Conservation (phyloP, 345 rosid species). For the Iberis pinnata region DNA sequence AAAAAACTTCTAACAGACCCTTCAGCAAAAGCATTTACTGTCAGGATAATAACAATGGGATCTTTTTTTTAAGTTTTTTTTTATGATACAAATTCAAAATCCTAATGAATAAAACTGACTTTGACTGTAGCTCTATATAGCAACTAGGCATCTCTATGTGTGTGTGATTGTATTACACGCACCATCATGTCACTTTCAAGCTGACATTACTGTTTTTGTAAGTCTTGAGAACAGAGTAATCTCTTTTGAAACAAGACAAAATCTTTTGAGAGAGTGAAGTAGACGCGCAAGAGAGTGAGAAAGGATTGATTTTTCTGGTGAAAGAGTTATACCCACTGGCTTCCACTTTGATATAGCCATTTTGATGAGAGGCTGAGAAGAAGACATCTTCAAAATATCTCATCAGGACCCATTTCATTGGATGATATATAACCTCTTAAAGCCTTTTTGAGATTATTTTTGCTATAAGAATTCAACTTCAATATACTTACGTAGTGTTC, state of each 20-base stretch:
- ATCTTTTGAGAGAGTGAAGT: not conserved
- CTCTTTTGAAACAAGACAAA: not conserved
- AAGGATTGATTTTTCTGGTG: conserved; percentile 13
- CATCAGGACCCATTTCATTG: conserved; percentile 21
- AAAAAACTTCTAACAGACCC: conserved; percentile 26
- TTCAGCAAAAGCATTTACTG: conserved; percentile 32
- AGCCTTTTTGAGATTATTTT: too few species aligned
- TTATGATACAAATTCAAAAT: conserved; percentile 23
- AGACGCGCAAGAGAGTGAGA: conserved; percentile 18
- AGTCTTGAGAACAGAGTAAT: conserved; percentile 7
- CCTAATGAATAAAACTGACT: conserved; percentile 29
- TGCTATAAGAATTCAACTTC: too few species aligned
- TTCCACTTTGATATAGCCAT: conserved; percentile 32
- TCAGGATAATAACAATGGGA: conserved; percentile 26
- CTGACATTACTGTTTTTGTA: conserved; percentile 10
- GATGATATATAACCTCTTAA: conserved; percentile 15
- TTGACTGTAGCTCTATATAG: conserved; percentile 31
- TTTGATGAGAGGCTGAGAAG: conserved; percentile 25
- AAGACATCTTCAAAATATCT: conserved; percentile 21
- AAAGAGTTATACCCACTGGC: conserved; percentile 21
- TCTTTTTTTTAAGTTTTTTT: not conserved
- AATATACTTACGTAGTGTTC: too few species aligned
- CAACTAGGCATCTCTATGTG: conserved; percentile 26
- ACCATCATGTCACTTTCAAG: conserved; percentile 3
- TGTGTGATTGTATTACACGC: conserved; percentile 12